Conservation (phyloP, 1,284 basidiomycete genomes). For the Rhodofomes roseus region DNA sequence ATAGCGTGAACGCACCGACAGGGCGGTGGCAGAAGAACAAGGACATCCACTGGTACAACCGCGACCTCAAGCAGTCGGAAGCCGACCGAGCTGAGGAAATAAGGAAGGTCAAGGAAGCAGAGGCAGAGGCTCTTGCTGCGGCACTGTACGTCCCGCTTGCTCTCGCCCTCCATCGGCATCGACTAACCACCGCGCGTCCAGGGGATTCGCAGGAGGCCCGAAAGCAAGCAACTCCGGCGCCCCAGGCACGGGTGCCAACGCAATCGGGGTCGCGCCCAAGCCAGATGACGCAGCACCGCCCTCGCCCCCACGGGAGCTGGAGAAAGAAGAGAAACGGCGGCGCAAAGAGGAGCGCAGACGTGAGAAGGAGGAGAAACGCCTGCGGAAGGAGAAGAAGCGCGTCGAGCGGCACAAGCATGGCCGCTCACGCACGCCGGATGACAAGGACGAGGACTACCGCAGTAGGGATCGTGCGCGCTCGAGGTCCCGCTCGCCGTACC, state of each 20-base stretch:
- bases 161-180: neutral
- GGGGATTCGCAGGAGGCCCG: slow-evolving; percentile 60
- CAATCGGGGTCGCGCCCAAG: slow-evolving; percentile 24
- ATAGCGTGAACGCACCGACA: slow-evolving; percentile 89
- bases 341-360: neutral
- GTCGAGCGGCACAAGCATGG: slow-evolving; percentile 25
- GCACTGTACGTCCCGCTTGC: slow-evolving; percentile 56
- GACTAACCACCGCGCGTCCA: slow-evolving; percentile 21
- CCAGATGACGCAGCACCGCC: slow-evolving; percentile 25
- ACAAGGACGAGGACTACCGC: slow-evolving; percentile 11
- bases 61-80: slow-evolving; percentile 48
- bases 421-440: slow-evolving; percentile 10
- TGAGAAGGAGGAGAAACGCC: slow-evolving; percentile 51
- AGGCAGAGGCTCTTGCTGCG: slow-evolving; percentile 80
- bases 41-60: slow-evolving; percentile 89
- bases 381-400: slow-evolving; percentile 45
- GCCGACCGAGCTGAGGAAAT: slow-evolving; percentile 67
- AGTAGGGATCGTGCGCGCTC: slow-evolving; percentile 28
- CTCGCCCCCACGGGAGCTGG: slow-evolving; percentile 7
- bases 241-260: slow-evolving; percentile 34
- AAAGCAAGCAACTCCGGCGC: slow-evolving; percentile 32
- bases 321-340: slow-evolving; percentile 50
- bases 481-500: slow-evolving; percentile 42
- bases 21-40: slow-evolving; percentile 96
- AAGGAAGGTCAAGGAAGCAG: slow-evolving; percentile 75